Conservation (phyloP, 768 basidiomycete genomes). For the Tubosaeta sp. region DNA sequence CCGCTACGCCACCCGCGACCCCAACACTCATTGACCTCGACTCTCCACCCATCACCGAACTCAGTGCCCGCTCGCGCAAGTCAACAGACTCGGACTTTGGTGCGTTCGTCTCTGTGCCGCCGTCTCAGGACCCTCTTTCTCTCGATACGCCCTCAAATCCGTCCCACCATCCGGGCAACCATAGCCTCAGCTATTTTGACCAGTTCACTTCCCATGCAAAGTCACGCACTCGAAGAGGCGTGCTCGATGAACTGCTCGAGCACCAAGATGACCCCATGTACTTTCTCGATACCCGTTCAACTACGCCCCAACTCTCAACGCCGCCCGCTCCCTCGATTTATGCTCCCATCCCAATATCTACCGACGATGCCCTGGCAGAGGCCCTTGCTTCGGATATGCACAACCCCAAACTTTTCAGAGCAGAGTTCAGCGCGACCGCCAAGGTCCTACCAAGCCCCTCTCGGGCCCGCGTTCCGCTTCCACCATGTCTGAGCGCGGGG, state of each 20-base stretch:
- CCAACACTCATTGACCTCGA: constrained; percentile 11
- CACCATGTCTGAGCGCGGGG: constrained; percentile 19
- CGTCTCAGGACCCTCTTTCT: constrained; percentile 45
- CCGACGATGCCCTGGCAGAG: constrained; percentile 35
- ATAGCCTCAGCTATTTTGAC: constrained; percentile 53
- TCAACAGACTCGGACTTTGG: constrained; percentile 52
- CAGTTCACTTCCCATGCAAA: constrained; percentile 56
- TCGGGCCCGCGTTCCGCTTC: constrained; percentile 13
- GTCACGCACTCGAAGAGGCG: constrained; percentile 42
- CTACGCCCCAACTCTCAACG: neutral
- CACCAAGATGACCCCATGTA: constrained; percentile 72
- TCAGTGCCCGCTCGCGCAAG: constrained; percentile 5
- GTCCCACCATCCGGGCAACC: constrained; percentile 5
- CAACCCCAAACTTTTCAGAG: constrained; percentile 7
- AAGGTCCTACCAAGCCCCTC: constrained; percentile 9
- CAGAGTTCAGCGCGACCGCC: constrained; percentile 7
- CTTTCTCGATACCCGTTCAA: constrained; percentile 37
- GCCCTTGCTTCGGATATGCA: constrained; percentile 33
- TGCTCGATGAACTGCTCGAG: constrained; percentile 61
- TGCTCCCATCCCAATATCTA: constrained; percentile 28
- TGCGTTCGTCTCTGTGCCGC: constrained; percentile 55
- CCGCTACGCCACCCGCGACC: constrained; percentile 32
- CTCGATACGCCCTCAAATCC: neutral
- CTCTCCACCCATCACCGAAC: neutral
- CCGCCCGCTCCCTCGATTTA: constrained; percentile 30